Conservation (phyloP, 768 basidiomycete species). For the Trametes villosa region DNA sequence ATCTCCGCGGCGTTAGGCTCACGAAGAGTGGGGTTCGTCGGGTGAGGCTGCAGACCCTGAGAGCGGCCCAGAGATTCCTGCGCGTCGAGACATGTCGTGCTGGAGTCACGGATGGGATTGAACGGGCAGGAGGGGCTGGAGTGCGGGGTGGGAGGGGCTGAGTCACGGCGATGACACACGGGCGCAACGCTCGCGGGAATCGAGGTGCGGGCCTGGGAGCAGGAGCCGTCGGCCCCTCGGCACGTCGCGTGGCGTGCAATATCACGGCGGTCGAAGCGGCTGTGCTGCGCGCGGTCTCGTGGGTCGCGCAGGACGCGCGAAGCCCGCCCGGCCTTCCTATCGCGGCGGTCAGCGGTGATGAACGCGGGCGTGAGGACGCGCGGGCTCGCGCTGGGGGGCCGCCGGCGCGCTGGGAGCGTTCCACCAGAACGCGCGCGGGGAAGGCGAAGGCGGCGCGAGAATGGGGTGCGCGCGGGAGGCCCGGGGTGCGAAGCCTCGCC, state of each 20-base stretch:
- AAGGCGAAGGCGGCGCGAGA: neutral
- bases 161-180: slow-evolving; percentile 10
- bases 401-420: neutral
- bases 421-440: neutral
- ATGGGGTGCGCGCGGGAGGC: neutral
- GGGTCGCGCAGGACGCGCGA: neutral
- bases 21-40: no score
- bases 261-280: slow-evolving; percentile 7
- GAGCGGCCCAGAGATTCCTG: no score
- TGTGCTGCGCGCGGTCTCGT: slow-evolving; percentile 17
- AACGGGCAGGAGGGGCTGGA: neutral
- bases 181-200: slow-evolving; percentile 19
- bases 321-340: slow-evolving; percentile 8
- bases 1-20: no score
- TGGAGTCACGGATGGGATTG: neutral
- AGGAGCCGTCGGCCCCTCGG: slow-evolving; percentile 9
- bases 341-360: slow-evolving; percentile 21
- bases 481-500: neutral
- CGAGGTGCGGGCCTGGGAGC: neutral
- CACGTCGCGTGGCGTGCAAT: slow-evolving; percentile 7
- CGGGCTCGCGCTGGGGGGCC: neutral
- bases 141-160: neutral
- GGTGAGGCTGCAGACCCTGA: no score
- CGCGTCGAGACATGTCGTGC: neutral
- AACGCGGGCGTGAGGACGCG: neutral